Evolutionary conservation across 1,284 basidiomycete species (phyloP), one percentile per base, ranked within the genome.

Genomic region (Pascua guehoae): DNA sequence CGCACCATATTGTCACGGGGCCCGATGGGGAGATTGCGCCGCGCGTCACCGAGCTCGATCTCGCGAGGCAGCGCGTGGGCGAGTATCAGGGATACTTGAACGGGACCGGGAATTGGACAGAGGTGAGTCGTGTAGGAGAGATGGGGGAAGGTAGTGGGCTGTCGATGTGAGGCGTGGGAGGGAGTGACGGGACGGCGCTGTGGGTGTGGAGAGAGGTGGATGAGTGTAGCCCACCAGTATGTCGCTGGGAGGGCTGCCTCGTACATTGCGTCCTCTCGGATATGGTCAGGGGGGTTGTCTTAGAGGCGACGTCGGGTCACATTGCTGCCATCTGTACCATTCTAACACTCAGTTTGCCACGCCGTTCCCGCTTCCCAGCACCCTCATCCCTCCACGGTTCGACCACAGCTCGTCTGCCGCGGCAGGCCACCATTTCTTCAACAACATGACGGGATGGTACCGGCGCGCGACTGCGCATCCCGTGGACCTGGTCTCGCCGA

Each of bases 371-470:
- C 53, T 66, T 1, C 65, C 70, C 8, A 57, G 56, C 8, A 47
- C 60, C 2, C 39, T 75, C 16, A 50, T 73, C 11, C 74, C 74
- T 0, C 58, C 64, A 1, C 49, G 64, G 40, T 70, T 68, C 62
- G 44, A 56, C 57, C 67, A 71, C 53, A 12, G 17, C 41, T 38
- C 45, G 10, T 40, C 41, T 18, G 47, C 52, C 1, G 57, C 48
- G 14, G 41, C 39, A 5, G 54, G 51, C 24, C 17, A 10, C 11
- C 17, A 45, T 1, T 72, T 69, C 63, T 76, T 64, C 58, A 63
- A 56, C 43, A 78, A 77, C 61, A 72, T 78, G 44, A 76, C 75
- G 2, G 76, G 76, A 8, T 76, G 75, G 62, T 74, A 76, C 56
- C 68, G 75, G 4, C 60, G 68, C 3, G 74, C 72, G 0, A 51